These are phyloP conservation scores for Podila minutissima DNA, from an alignment of 192 early-diverging fungal species.

Conservation along the genomic window DNA sequence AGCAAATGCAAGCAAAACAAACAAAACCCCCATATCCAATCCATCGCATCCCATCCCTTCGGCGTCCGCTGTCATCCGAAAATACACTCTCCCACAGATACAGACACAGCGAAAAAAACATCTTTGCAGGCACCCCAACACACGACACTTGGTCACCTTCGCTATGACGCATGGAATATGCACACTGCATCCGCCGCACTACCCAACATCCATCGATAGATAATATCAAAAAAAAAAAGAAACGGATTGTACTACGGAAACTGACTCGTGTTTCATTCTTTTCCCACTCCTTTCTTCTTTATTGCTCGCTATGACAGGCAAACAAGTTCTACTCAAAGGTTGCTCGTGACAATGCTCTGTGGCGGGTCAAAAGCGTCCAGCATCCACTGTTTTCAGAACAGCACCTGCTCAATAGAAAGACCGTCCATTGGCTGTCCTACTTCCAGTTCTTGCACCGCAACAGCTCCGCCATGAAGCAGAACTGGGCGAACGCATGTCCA, in stretches of 20 bases:
- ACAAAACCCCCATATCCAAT: neutral
- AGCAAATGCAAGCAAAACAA: neutral
- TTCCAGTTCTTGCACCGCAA: conserved; percentile 30
- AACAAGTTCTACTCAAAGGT: conserved; percentile 21
- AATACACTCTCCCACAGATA: neutral
- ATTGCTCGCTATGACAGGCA: neutral
- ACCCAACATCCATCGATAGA: neutral
- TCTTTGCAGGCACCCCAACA: neutral
- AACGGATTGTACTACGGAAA: too few species aligned
- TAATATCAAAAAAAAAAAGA: neutral
- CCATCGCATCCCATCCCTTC: neutral
- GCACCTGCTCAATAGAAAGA: neutral
- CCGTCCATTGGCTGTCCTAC: conserved; percentile 24
- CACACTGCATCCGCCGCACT: too few species aligned
- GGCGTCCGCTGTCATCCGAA: neutral
- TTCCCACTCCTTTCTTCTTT: neutral
- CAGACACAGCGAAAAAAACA: too few species aligned
- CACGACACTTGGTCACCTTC: neutral
- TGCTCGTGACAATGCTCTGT: conserved; percentile 23
- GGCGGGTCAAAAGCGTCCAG: conserved; percentile 38
- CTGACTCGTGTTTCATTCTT: neutral
- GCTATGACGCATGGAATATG: too few species aligned
- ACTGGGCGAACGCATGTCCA: conserved; percentile 33
- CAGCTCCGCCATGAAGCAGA: conserved; percentile 12
- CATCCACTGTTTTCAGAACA: conserved; percentile 24